A percentile compares a stretch with the other conserved stretches of the same genome.
Conservation (phyloP, 306 rosid genomes). For the Fagus crenata region DNA sequence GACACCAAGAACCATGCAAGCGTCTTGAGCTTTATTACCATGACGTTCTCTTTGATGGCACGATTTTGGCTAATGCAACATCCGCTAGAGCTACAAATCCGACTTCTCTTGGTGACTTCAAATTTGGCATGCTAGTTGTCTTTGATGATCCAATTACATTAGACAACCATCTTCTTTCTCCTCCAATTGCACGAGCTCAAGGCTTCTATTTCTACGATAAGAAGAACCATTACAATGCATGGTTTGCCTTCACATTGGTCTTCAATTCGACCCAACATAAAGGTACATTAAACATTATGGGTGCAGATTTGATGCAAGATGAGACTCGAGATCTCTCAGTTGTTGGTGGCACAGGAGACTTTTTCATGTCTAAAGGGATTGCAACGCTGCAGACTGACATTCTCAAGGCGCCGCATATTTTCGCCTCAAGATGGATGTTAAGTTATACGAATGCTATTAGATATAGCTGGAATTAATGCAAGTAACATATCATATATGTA, state of each 20-base stretch:
- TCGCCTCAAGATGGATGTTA: slow-evolving; percentile 52
- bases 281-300: slow-evolving; percentile 51
- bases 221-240: slow-evolving; percentile 42
- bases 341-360: slow-evolving; percentile 55
- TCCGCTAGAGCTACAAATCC: slow-evolving; percentile 25
- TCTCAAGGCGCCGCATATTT: slow-evolving; percentile 30
- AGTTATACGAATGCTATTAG: slow-evolving; percentile 43
- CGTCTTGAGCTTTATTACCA: slow-evolving; percentile 44
- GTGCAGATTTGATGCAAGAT: slow-evolving; percentile 44
- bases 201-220: slow-evolving; percentile 54
- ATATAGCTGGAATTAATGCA: no score
- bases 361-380: slow-evolving; percentile 52
- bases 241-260: slow-evolving; percentile 49
- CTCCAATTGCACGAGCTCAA: slow-evolving; percentile 33
- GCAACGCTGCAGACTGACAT: slow-evolving; percentile 44
- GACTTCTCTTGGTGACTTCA: slow-evolving; percentile 18
- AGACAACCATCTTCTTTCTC: slow-evolving; percentile 37
- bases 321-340: slow-evolving; percentile 50
- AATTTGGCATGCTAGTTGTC: slow-evolving; percentile 37
- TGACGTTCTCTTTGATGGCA: slow-evolving; percentile 35
- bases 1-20: slow-evolving; percentile 41
- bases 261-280: slow-evolving; percentile 53
- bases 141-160: slow-evolving; percentile 42
- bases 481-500: background rate
- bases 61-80: slow-evolving; percentile 35